phyloP scores from a whole-genome alignment of 1,139 yeast genomes.

The Zygosaccharomyces sapae region DNA sequence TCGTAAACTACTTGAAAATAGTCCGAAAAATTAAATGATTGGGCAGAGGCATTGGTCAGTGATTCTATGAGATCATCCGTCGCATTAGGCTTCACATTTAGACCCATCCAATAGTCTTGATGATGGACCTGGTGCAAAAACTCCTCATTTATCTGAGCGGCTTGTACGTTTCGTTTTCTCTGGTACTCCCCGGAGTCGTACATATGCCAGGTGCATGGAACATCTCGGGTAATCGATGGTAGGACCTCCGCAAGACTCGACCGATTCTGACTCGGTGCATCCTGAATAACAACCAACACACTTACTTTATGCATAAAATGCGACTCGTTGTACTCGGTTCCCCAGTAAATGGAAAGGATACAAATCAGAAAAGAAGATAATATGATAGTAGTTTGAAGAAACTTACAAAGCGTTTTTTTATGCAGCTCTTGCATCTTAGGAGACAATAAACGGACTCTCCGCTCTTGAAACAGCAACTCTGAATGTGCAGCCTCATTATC shows the following conservation, averaged over 20 bases:
- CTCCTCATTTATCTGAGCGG: constrained; percentile 39
- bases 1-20: constrained; percentile 43
- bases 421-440: constrained; percentile 14
- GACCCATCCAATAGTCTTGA: constrained; percentile 52
- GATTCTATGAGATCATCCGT: constrained; percentile 42
- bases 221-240: constrained; percentile 15
- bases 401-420: constrained; percentile 12
- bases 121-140: constrained; percentile 42
- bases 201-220: constrained; percentile 31
- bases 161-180: constrained; percentile 34
- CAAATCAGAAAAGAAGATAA: constrained; percentile 10
- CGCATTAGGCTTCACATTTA: constrained; percentile 46
- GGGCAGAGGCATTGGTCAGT: constrained; percentile 31
- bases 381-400: constrained; percentile 11
- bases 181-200: constrained; percentile 26
- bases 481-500: not conserved
- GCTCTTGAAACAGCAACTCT: constrained; percentile 4
- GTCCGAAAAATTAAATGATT: constrained; percentile 25
- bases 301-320: constrained; percentile 17
- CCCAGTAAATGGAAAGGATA: constrained; percentile 23
- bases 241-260: constrained; percentile 17
- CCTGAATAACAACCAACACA: constrained; percentile 20
- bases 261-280: constrained; percentile 12
- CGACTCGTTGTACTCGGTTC: constrained; percentile 17
- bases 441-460: constrained; percentile 13